A percentile compares a stretch with the other conserved stretches of the same genome.
These are phyloP conservation scores for Mortierella sp. DNA, from an alignment of 371 early-diverging fungal species.

Conservation along the genomic window DNA sequence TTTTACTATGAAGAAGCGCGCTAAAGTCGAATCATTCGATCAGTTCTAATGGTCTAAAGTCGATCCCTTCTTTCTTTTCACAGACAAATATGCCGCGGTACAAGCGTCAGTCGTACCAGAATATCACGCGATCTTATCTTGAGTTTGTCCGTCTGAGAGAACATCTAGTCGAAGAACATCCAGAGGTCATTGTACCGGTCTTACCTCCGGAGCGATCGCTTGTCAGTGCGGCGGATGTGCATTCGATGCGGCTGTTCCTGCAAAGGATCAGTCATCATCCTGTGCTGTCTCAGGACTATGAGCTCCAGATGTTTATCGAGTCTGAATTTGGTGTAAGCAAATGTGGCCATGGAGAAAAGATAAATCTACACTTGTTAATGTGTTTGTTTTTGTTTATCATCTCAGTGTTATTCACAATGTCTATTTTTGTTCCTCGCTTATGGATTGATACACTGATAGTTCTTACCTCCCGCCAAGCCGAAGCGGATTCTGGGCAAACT, in stretches of 20 bases:
- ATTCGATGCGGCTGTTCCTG: slow-evolving; percentile 43
- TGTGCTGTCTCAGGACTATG: slow-evolving; percentile 47
- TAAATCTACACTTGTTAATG: background rate
- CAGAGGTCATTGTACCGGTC: slow-evolving; percentile 45
- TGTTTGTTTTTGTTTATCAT: background rate
- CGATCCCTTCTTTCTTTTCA: background rate
- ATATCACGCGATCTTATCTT: slow-evolving; percentile 45
- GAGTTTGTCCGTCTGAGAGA: slow-evolving; percentile 48
- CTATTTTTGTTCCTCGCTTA: too few species aligned
- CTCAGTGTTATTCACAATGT: background rate
- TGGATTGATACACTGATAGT: too few species aligned
- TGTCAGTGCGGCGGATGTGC: slow-evolving; percentile 32
- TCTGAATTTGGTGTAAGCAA: slow-evolving; percentile 48
- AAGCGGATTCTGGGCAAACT: slow-evolving; percentile 36
- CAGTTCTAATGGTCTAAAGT: background rate
- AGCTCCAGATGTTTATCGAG: slow-evolving; percentile 54
- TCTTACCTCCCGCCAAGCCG: slow-evolving; percentile 44
- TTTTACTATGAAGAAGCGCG: background rate
- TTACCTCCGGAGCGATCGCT: slow-evolving; percentile 48
- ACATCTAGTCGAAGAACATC: slow-evolving; percentile 49
- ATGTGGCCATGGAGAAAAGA: background rate
- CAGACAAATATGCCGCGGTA: slow-evolving; percentile 53
- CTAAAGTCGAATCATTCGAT: background rate
- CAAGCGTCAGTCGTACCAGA: slow-evolving; percentile 45
- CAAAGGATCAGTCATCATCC: slow-evolving; percentile 45